Conservation (phyloP, 1,139 yeast species). For the Nakaseomyces bracarensis region DNA sequence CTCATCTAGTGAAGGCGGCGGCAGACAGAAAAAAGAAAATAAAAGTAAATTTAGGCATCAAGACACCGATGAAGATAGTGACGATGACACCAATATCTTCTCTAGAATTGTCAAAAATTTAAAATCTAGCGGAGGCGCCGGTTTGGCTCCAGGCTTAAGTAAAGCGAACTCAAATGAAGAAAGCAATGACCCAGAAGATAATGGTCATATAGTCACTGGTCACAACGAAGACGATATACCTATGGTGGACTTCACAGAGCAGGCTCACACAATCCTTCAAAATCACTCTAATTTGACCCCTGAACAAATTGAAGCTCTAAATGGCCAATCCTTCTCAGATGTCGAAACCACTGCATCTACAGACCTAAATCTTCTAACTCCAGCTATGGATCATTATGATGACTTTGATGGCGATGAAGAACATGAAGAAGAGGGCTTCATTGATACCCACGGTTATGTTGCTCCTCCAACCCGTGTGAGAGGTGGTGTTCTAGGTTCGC, state of each 20-base stretch:
- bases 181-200: slow-evolving; percentile 12
- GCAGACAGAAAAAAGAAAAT: slow-evolving; percentile 12
- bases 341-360: slow-evolving; percentile 15
- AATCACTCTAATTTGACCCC: slow-evolving; percentile 20
- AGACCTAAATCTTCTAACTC: slow-evolving; percentile 31
- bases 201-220: slow-evolving; percentile 9
- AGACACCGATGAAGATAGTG: slow-evolving; percentile 17
- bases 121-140: slow-evolving; percentile 25
- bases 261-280: slow-evolving; percentile 28
- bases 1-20: slow-evolving; percentile 14
- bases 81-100: slow-evolving; percentile 20
- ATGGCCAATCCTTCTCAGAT: slow-evolving; percentile 6
- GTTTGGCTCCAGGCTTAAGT: slow-evolving; percentile 29
- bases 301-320: slow-evolving; percentile 8
- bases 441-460: slow-evolving; percentile 42
- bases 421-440: slow-evolving; percentile 11
- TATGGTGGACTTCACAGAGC: slow-evolving; percentile 18
- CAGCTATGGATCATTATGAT: slow-evolving; percentile 21
- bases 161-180: slow-evolving; percentile 9
- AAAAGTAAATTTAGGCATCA: slow-evolving; percentile 17
- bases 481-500: slow-evolving; percentile 75
- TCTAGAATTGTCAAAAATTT: slow-evolving; percentile 24
- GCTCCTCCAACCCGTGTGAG: slow-evolving; percentile 69
- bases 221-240: slow-evolving; percentile 15
- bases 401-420: slow-evolving; percentile 20